Evolutionary conservation across 192 early-diverging fungal genomes (phyloP).

Genomic region (Rhizoclosmatium globosum): DNA sequence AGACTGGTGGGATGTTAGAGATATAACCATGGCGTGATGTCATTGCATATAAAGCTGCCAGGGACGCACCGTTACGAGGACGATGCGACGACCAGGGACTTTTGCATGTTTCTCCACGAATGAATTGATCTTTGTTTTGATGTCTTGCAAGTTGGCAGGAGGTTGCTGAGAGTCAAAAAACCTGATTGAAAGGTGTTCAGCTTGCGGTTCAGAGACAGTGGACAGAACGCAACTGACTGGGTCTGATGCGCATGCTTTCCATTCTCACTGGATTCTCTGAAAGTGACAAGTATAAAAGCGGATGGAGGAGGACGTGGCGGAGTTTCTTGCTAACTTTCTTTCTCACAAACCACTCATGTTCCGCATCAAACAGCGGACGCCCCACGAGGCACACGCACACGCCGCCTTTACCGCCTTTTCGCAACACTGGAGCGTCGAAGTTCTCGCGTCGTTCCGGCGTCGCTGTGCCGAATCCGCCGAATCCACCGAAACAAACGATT

Average conservation of each 20-base stretch:
- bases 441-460: neutral
- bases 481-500: no score
- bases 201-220: no score
- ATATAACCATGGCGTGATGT: no score
- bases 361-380: neutral
- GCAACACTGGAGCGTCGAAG: neutral
- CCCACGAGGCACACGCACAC: neutral
- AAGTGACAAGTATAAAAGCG: no score
- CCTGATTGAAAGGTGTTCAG: neutral
- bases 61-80: slow-evolving; percentile 34
- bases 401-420: neutral
- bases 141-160: slow-evolving; percentile 19
- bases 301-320: no score
- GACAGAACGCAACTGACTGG: no score
- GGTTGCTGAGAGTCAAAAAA: slow-evolving; percentile 27
- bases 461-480: neutral
- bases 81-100: slow-evolving; percentile 24
- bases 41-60: neutral
- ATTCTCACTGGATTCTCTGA: no score
- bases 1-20: slow-evolving; percentile 43
- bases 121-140: neutral
- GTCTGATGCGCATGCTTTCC: no score
- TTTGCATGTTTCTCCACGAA: slow-evolving; percentile 31
- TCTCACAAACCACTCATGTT: neutral
- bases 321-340: no score